phyloP scores from a whole-genome alignment of 768 basidiomycete species.

The Hypsizygus marmoreus region DNA sequence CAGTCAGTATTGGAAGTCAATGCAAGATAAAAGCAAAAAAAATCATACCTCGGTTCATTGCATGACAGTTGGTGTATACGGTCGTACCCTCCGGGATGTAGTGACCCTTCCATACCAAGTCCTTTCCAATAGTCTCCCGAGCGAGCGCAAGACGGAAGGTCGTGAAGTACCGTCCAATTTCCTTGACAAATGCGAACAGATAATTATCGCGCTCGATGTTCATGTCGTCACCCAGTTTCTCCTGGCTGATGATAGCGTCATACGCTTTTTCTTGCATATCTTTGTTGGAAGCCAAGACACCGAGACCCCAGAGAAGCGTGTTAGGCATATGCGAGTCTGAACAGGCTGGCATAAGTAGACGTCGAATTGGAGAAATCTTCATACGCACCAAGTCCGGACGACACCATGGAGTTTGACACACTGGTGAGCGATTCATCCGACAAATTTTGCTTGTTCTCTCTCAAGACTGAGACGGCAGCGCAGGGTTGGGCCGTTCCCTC shows the following conservation, averaged over 20 bases:
- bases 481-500: conserved; percentile 12
- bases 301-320: conserved; percentile 17
- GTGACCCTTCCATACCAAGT: conserved; percentile 16
- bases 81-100: conserved; percentile 17
- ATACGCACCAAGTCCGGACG: conserved; percentile 18
- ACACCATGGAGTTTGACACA: conserved; percentile 9
- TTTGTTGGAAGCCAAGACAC: conserved; percentile 13
- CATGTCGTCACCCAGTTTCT: conserved; percentile 9
- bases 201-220: conserved; percentile 13
- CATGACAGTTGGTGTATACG: conserved; percentile 17
- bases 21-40: too few relatives aligned
- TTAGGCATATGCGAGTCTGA: conserved; percentile 20
- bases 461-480: conserved; percentile 10
- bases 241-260: conserved; percentile 12
- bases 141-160: conserved; percentile 17
- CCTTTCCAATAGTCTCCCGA: conserved; percentile 17
- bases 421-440: conserved; percentile 8
- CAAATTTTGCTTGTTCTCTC: conserved; percentile 1
- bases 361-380: too few relatives aligned
- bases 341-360: background rate
- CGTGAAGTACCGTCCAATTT: conserved; percentile 17
- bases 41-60: conserved; percentile 17
- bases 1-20: background rate
- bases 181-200: conserved; percentile 17
- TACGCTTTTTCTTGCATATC: conserved; percentile 14